A percentile compares a stretch with the other conserved stretches of the same genome.
Conservation (phyloP, 225 moss, liverwort and hornwort genomes). For the Sphagnum tenellum region DNA sequence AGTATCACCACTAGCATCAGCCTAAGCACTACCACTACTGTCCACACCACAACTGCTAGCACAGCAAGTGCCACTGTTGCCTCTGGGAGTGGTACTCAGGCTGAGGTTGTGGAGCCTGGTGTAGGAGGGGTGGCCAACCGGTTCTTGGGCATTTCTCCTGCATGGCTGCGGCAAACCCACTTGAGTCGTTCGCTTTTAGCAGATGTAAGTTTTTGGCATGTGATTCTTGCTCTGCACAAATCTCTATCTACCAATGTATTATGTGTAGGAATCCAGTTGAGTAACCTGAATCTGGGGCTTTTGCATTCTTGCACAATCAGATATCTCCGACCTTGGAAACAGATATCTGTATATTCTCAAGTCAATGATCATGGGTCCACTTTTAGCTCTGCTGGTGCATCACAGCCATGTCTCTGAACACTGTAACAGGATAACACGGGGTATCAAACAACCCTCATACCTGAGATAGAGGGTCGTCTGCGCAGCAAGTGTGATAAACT, state of each 20-base stretch:
- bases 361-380: too few species aligned
- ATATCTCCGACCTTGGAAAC: too few species aligned
- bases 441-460: conserved; percentile 81
- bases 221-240: too few species aligned
- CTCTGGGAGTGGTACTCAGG: conserved; percentile 37
- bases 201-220: conserved; percentile 31
- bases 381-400: neutral
- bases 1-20: conserved; percentile 86
- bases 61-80: conserved; percentile 63
- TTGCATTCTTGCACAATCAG: too few species aligned
- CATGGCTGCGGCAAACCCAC: conserved; percentile 77
- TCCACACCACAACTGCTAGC: conserved; percentile 78
- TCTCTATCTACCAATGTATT: too few species aligned
- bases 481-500: conserved; percentile 67
- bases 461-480: conserved; percentile 80
- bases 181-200: conserved; percentile 56
- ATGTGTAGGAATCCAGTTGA: too few species aligned
- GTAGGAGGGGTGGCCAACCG: conserved; percentile 78
- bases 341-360: too few species aligned
- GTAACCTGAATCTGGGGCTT: too few species aligned
- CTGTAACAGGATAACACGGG: conserved; percentile 63
- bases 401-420: neutral
- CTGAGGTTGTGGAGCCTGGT: conserved; percentile 65
- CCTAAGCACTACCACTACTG: conserved; percentile 85
- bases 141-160: conserved; percentile 72